Base-by-base conservation (phyloP, 495 filamentous ascomycete genomes). In the Annulohypoxylon maeteangense region DNA sequence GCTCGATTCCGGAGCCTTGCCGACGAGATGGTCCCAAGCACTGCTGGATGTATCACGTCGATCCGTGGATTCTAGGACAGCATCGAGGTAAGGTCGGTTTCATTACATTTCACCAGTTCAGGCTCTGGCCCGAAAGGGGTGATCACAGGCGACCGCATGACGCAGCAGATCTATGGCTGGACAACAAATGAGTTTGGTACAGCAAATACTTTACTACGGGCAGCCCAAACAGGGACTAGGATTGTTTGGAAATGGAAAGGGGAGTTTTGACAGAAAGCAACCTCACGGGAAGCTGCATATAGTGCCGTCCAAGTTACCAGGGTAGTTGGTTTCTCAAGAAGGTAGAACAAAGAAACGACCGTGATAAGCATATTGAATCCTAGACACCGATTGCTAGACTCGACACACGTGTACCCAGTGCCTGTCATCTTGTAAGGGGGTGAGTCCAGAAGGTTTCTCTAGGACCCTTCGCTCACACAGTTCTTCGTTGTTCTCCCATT, bases 231-330 rank as follows among this genome's bases (percentile, higher is more conserved):
- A 82, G 76, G 82, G 81, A 79, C 75, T 61, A 71, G 76, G 79
- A 75, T 79, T 85, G 82, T 79, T 83, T 81, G 76, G 72, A 62
- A 75, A 67, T 65, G 68, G 71, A 78, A 68, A 74, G 74, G 62
- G 68, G 68, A 76, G 73, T 79, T 81, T 80, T 81, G 79, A 79
- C 78, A 81, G 76, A 81, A 76, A 76, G 74, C 70, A 78, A 77
- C 67, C 74, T 69, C 62, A 68, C 82, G 82, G 82, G 75, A 80
- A 76, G 81, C 82, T 87, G 84, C 84, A 86, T 80, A 78, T 81
- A 75, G 78, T 85, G 81, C 79, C 80, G 75, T 80, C 70, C 67
- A 78, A 68, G 76, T 74, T 75, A 73, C 71, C 73, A 79, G 67
- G 54, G 67, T 77, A 68, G 74, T 62, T 58, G 64, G 76, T 76